Evolutionary conservation across 2,329 filamentous ascomycete genomes (phyloP), one percentile per base, ranked within the genome.

Genomic region (Cladophialophora yegresii): DNA sequence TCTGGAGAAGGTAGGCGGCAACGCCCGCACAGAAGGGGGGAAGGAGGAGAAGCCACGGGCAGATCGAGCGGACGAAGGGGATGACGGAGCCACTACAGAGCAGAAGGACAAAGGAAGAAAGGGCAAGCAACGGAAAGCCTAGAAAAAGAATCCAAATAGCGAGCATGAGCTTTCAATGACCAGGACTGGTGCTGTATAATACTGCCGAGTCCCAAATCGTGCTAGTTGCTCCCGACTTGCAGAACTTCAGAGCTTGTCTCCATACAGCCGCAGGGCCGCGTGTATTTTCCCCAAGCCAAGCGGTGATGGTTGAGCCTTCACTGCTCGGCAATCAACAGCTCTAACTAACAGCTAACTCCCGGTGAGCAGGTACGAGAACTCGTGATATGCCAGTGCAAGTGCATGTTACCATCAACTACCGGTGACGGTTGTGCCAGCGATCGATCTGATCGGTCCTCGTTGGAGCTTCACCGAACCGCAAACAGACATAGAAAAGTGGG

Each of bases 1-100:
- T 30, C 77, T 78, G 49, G 77, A 77, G 33, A 75, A 76, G 67
- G 70, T 74, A 40, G 64, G 61, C 26, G 26, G 22, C 16, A 28
- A 10, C 5, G n/a, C 33, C 28, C 13, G 50, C 40, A 43, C 54
- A 26, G 45, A 45, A 43, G 40, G 28, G 30, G 36, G n/a, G 43
- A 63, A 58, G 61, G 40, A 49, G 54, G 36, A 23, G 28, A 43
- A 47, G n/a, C 23, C 26, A 30, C 23, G 20, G 16, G 22, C 43
- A 22, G 43, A 32, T 2, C 22, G 10, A 8, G 22, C 8, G 16
- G 32, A 13, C 20, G n/a, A 36, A n/a, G n/a, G n/a, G 13, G 54
- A 16, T 16, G 32, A 32, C 6, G 20, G 16, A 9, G 30, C 57
- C 13, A 23, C 23, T 13, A 61, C 55, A 33, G 54, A 63, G 32